phyloP scores from a whole-genome alignment of 2,329 filamentous ascomycete species.

The Exophiala dermatitidis region DNA sequence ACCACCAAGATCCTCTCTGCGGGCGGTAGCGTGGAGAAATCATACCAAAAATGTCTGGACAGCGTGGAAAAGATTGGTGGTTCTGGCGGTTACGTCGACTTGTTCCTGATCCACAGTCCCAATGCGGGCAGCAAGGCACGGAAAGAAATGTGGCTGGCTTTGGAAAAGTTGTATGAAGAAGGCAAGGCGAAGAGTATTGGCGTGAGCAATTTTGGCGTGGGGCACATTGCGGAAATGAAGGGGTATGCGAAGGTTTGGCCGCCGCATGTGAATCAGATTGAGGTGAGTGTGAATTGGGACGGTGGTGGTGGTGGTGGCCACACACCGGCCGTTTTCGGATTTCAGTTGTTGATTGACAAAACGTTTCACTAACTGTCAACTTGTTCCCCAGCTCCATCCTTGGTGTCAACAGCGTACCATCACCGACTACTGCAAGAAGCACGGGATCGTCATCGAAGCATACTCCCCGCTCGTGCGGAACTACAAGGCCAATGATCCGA shows the following conservation, averaged over 20 bases:
- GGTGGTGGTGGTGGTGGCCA: neutral
- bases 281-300: too few species aligned
- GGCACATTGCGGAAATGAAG: slow-evolving; percentile 63
- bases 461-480: slow-evolving; percentile 56
- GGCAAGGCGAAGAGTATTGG: slow-evolving; percentile 60
- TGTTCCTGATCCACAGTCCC: slow-evolving; percentile 64
- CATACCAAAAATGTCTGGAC: slow-evolving; percentile 52
- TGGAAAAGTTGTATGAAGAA: slow-evolving; percentile 55
- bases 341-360: too few species aligned
- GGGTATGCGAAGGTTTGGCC: slow-evolving; percentile 59
- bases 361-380: too few species aligned
- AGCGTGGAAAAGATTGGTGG: slow-evolving; percentile 56
- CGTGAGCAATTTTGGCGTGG: slow-evolving; percentile 64
- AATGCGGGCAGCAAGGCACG: slow-evolving; percentile 49
- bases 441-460: slow-evolving; percentile 48
- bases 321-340: neutral
- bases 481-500: slow-evolving; percentile 62
- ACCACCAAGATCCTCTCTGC: slow-evolving; percentile 62
- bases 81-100: slow-evolving; percentile 57
- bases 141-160: slow-evolving; percentile 57
- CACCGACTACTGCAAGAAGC: slow-evolving; percentile 48
- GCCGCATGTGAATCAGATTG: slow-evolving; percentile 67
- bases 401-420: slow-evolving; percentile 61
- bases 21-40: slow-evolving; percentile 48
- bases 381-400: slow-evolving; percentile 53